Conservation (phyloP, 1,284 basidiomycete genomes). For the Ustilago crameri region DNA sequence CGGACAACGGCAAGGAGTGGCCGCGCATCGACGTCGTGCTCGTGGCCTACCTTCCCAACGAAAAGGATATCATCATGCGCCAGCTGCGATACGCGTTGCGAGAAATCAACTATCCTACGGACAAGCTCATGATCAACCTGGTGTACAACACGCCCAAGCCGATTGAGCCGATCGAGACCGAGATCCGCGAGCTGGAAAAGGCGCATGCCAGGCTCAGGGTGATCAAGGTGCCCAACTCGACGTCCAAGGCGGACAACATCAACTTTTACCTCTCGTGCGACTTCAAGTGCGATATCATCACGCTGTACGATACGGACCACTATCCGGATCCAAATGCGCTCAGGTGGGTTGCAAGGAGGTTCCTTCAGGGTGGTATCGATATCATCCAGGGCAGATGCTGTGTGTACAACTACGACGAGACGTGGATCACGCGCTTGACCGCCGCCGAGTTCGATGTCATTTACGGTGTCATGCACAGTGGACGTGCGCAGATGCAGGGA, state of each 20-base stretch:
- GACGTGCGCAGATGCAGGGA: conserved; percentile 54
- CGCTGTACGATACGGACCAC: conserved; percentile 62
- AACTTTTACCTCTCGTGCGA: conserved; percentile 59
- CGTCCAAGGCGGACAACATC: conserved; percentile 61
- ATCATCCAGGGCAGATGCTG: conserved; percentile 63
- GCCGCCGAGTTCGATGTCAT: conserved; percentile 63
- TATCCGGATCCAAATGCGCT: conserved; percentile 57
- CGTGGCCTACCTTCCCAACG: conserved; percentile 62
- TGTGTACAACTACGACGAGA: conserved; percentile 60
- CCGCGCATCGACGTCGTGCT: conserved; percentile 59
- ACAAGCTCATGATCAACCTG: conserved; percentile 58
- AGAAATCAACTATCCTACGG: conserved; percentile 58
- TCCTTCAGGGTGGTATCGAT: conserved; percentile 60
- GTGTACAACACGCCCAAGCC: conserved; percentile 63
- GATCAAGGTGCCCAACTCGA: conserved; percentile 60
- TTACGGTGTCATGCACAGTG: conserved; percentile 61
- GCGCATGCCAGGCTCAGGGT: conserved; percentile 47
- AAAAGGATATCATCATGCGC: conserved; percentile 61
- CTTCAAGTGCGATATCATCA: conserved; percentile 56
- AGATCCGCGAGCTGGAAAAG: conserved; percentile 46
- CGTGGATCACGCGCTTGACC: conserved; percentile 48
- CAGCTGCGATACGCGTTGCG: conserved; percentile 55
- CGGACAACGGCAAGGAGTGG: conserved; percentile 48
- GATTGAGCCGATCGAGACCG: conserved; percentile 54
- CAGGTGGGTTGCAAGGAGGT: conserved; percentile 54